Percentiles rank a stretch among this genome's conserved stretches.
These are phyloP conservation scores for Boletus rufocinnamomeus DNA, from an alignment of 768 basidiomycete genomes.

Conservation along the genomic window DNA sequence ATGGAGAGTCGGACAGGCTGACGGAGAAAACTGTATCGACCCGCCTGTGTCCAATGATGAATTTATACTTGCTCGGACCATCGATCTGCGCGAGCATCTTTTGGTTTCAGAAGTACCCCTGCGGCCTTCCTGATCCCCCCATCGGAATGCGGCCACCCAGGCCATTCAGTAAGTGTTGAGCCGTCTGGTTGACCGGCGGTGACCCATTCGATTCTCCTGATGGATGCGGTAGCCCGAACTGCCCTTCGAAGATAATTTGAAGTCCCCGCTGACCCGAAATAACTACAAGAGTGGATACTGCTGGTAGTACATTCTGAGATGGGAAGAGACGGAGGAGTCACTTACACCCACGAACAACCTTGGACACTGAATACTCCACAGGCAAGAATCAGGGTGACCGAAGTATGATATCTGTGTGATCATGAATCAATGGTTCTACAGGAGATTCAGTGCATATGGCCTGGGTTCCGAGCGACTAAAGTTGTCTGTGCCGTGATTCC, in stretches of 20 bases:
- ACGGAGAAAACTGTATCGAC: not conserved
- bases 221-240: not conserved
- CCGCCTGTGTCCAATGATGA: too few relatives aligned
- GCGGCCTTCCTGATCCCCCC: not conserved
- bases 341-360: not conserved
- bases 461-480: too few relatives aligned
- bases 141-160: not conserved
- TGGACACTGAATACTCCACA: too few relatives aligned
- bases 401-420: not conserved
- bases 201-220: not conserved
- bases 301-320: not conserved
- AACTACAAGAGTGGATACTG: not conserved
- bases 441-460: not conserved
- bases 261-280: not conserved
- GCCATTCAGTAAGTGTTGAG: not conserved
- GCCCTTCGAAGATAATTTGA: not conserved
- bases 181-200: not conserved
- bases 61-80: not conserved
- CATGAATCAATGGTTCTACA: not conserved
- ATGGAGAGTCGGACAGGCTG: not conserved
- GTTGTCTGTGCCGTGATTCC: not conserved
- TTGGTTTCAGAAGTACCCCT: not conserved
- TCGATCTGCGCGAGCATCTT: too few relatives aligned
- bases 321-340: not conserved
- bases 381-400: not conserved